Conservation (phyloP, 164 flowering plant genomes). For the Magnolia kwangsiensis region DNA sequence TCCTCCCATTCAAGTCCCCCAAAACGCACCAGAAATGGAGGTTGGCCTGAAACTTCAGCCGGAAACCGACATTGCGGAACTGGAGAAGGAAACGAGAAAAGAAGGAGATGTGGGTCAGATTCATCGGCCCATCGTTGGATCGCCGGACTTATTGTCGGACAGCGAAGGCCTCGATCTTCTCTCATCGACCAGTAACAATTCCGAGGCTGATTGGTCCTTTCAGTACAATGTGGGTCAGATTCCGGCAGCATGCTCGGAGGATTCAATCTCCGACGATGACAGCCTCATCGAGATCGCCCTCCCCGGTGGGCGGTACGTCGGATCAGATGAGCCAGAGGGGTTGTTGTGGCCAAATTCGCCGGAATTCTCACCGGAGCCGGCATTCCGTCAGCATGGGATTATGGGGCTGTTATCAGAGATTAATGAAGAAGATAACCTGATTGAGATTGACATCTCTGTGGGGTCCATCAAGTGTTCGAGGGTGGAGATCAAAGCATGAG, state of each 20-base stretch:
- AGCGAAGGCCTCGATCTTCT: constrained; percentile 34
- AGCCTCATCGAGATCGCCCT: constrained; percentile 81
- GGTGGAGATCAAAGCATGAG: constrained; percentile 38
- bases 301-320: constrained; percentile 55
- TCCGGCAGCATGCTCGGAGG: constrained; percentile 40
- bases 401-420: constrained; percentile 57
- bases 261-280: constrained; percentile 60
- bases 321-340: constrained; percentile 6
- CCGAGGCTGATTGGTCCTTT: constrained; percentile 44
- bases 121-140: constrained; percentile 16
- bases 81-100: constrained; percentile 9
- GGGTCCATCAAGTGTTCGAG: constrained; percentile 51
- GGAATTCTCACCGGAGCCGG: constrained; percentile 23
- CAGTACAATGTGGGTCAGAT: constrained; percentile 19
- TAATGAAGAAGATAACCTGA: constrained; percentile 53
- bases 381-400: constrained; percentile 35
- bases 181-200: constrained; percentile 45
- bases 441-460: constrained; percentile 64
- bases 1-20: constrained; percentile 2
- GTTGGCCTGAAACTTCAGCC: constrained; percentile 2
- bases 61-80: constrained; percentile 11
- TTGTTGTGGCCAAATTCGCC: constrained; percentile 23
- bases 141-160: constrained; percentile 31
- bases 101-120: constrained; percentile 19
- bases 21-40: constrained; percentile 8